A percentile compares a stretch with the other conserved stretches of the same genome.
phyloP scores from a whole-genome alignment of 139 green algal genomes.

The Trebouxia sp. region DNA sequence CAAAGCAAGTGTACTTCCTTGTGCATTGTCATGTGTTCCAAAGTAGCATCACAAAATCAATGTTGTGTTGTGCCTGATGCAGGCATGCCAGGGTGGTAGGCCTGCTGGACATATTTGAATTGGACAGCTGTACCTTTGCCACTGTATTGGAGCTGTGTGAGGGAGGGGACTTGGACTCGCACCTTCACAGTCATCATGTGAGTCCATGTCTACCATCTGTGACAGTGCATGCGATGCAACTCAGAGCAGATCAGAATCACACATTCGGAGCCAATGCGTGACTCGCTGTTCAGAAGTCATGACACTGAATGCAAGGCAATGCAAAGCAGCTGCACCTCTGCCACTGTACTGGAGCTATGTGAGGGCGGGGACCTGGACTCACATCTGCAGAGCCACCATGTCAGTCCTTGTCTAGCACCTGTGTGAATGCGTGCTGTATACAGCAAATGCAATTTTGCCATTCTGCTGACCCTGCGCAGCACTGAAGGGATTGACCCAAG shows the following conservation, averaged over 20 bases:
- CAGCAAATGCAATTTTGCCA: no score
- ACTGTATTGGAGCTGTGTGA: constrained; percentile 91
- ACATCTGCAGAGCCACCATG: constrained; percentile 69
- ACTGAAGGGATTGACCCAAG: no score
- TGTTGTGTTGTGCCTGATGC: neutral
- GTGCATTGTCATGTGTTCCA: no score
- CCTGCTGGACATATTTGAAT: constrained; percentile 92
- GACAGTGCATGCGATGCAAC: no score
- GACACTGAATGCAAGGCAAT: neutral
- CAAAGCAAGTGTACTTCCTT: no score
- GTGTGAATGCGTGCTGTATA: no score
- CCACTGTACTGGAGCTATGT: constrained; percentile 91
- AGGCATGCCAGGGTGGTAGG: constrained; percentile 74
- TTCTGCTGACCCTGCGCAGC: no score
- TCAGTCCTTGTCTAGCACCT: constrained; percentile 21
- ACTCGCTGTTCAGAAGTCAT: no score
- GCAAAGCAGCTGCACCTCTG: constrained; percentile 73
- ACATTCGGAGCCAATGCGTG: no score
- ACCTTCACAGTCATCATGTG: constrained; percentile 74
- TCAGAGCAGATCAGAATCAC: no score
- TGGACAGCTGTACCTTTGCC: constrained; percentile 89
- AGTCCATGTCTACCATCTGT: no score
- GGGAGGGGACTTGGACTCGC: constrained; percentile 83
- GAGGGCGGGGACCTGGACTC: constrained; percentile 81
- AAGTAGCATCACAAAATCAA: no score